Conservation (phyloP, 148 eudicot species). For the Silene conica region DNA sequence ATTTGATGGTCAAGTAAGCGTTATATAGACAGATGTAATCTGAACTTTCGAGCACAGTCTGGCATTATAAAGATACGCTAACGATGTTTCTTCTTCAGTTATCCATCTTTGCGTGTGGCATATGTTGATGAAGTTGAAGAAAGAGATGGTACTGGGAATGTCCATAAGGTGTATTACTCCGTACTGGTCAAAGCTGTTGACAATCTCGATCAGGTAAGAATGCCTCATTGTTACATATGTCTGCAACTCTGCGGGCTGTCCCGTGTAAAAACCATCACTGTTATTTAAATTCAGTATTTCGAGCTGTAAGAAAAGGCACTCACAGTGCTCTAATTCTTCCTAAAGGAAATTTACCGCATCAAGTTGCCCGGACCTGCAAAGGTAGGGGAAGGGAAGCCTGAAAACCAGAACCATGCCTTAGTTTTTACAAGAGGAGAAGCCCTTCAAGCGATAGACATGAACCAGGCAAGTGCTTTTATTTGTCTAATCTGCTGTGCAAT, state of each 20-base stretch:
- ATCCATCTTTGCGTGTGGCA: slow-evolving; percentile 79
- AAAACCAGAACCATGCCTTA: slow-evolving; percentile 84
- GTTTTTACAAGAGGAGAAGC: slow-evolving; percentile 83
- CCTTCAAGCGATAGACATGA: slow-evolving; percentile 83
- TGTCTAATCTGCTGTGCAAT: slow-evolving; percentile 4
- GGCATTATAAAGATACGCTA: neutral
- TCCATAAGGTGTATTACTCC: slow-evolving; percentile 67
- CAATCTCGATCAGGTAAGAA: slow-evolving; percentile 69
- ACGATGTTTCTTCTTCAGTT: slow-evolving; percentile 36
- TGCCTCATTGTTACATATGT: neutral
- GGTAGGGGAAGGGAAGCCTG: slow-evolving; percentile 90
- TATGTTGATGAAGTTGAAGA: slow-evolving; percentile 85
- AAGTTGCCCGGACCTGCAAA: slow-evolving; percentile 72
- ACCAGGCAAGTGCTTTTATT: slow-evolving; percentile 41
- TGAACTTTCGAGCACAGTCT: neutral
- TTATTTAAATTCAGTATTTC: neutral
- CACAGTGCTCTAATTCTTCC: slow-evolving; percentile 14
- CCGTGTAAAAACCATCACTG: neutral
- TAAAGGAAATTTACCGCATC: slow-evolving; percentile 78
- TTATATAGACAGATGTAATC: neutral
- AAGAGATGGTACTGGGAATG: slow-evolving; percentile 40
- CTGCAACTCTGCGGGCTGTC: neutral
- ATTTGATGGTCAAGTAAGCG: slow-evolving; percentile 74
- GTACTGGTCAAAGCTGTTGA: slow-evolving; percentile 70
- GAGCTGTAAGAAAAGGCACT: slow-evolving; percentile 4